Percentiles rank a stretch among this genome's conserved stretches.
phyloP scores from a whole-genome alignment of 768 basidiomycete genomes.

The Chalciporus chontae region DNA sequence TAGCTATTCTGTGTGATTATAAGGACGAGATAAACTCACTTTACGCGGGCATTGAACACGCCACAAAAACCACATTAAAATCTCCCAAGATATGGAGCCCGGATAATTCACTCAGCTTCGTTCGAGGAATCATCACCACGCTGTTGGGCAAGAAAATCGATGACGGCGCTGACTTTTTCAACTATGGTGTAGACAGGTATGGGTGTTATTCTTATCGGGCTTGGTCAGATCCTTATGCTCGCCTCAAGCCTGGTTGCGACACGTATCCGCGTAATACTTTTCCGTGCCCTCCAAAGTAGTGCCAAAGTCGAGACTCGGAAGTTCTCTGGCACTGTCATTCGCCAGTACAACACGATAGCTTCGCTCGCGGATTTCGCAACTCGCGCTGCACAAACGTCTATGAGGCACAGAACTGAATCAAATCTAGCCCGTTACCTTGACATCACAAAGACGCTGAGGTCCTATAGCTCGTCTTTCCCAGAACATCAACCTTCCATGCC shows the following conservation, averaged over 20 bases:
- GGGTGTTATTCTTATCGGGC: no score
- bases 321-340: conserved; percentile 33
- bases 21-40: conserved; percentile 11
- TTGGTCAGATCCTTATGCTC: no score
- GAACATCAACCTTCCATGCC: conserved; percentile 1
- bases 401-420: conserved; percentile 15
- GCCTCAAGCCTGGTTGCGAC: conserved; percentile 30
- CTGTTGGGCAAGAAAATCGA: conserved; percentile 11
- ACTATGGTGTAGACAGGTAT: conserved; percentile 24
- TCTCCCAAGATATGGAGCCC: conserved; percentile 18
- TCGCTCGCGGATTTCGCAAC: conserved; percentile 16
- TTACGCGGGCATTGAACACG: conserved; percentile 7
- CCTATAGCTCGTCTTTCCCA: conserved; percentile 8
- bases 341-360: conserved; percentile 34
- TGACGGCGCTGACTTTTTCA: conserved; percentile 9
- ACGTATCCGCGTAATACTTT: conserved; percentile 38
- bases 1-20: conserved; percentile 9
- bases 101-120: conserved; percentile 9
- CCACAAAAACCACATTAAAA: conserved; percentile 4
- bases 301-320: conserved; percentile 17
- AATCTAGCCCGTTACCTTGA: conserved; percentile 12
- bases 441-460: conserved; percentile 11
- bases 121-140: conserved; percentile 12
- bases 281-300: conserved; percentile 31
- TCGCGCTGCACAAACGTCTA: conserved; percentile 4